Evolutionary conservation across 495 filamentous ascomycete species (phyloP).

Genomic region (Viridothelium virens): DNA sequence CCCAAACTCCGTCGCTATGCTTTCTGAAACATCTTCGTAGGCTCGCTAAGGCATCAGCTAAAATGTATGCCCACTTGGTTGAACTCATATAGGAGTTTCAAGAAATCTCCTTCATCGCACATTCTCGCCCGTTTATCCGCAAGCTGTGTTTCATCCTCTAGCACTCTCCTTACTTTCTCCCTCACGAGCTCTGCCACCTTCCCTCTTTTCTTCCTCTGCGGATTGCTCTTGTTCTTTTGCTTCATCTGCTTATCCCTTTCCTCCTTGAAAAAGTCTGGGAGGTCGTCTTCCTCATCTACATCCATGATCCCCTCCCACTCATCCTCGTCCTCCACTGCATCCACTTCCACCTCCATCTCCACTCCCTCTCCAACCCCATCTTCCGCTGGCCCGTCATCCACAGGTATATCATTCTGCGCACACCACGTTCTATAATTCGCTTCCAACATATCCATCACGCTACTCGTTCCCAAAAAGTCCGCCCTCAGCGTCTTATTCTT

Average conservation of each 20-base stretch:
- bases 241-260: conserved; percentile 41
- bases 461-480: conserved; percentile 64
- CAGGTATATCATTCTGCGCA: conserved; percentile 65
- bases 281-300: conserved; percentile 50
- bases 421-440: conserved; percentile 85
- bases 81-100: conserved; percentile 67
- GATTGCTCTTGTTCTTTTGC: conserved; percentile 38
- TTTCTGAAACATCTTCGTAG: background rate
- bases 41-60: conserved; percentile 44
- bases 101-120: conserved; percentile 85
- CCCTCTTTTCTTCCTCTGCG: conserved; percentile 55
- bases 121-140: conserved; percentile 72
- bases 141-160: conserved; percentile 67
- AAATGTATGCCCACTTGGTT: conserved; percentile 93
- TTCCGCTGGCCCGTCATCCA: conserved; percentile 58
- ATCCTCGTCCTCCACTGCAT: conserved; percentile 47
- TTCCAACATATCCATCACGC: conserved; percentile 73
- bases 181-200: conserved; percentile 69
- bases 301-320: conserved; percentile 48
- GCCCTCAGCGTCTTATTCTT: conserved; percentile 72
- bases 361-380: conserved; percentile 35
- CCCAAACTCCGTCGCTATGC: background rate
- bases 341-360: conserved; percentile 36
- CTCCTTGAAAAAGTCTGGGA: conserved; percentile 73
- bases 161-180: conserved; percentile 73